phyloP scores from a whole-genome alignment of 306 rosid species.

The Prunus fruticosa region DNA sequence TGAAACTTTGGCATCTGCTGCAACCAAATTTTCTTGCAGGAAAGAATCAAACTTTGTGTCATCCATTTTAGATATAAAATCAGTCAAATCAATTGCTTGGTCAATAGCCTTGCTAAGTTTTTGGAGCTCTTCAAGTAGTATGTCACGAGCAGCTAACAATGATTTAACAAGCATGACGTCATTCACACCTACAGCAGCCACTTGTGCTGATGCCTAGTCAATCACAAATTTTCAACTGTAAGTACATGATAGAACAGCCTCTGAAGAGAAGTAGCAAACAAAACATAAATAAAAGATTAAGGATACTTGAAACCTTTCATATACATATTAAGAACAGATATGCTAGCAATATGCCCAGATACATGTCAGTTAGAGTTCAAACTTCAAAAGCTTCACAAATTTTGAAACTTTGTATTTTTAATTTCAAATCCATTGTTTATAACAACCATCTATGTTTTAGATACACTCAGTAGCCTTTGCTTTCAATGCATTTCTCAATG shows the following conservation, averaged over 20 bases:
- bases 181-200: constrained; percentile 40
- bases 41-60: constrained; percentile 42
- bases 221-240: constrained; percentile 33
- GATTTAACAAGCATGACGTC: constrained; percentile 54
- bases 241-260: constrained; percentile 17
- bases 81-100: constrained; percentile 60
- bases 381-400: not conserved
- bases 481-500: not conserved
- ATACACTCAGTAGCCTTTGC: not conserved
- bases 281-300: not conserved
- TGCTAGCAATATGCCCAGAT: not conserved
- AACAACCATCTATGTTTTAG: not conserved
- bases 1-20: constrained; percentile 34
- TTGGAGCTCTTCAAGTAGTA: constrained; percentile 71
- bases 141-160: constrained; percentile 66
- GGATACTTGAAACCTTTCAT: not conserved
- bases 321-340: not conserved
- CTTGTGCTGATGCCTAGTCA: constrained; percentile 42
- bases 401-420: not conserved
- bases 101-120: constrained; percentile 60
- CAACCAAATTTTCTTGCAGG: constrained; percentile 38
- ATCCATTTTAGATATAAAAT: constrained; percentile 61
- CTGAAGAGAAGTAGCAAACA: not conserved
- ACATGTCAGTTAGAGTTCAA: not conserved
- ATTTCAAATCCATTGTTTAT: not conserved